Conservation (phyloP, 768 basidiomycete genomes). For the Termitomyces sp. region DNA sequence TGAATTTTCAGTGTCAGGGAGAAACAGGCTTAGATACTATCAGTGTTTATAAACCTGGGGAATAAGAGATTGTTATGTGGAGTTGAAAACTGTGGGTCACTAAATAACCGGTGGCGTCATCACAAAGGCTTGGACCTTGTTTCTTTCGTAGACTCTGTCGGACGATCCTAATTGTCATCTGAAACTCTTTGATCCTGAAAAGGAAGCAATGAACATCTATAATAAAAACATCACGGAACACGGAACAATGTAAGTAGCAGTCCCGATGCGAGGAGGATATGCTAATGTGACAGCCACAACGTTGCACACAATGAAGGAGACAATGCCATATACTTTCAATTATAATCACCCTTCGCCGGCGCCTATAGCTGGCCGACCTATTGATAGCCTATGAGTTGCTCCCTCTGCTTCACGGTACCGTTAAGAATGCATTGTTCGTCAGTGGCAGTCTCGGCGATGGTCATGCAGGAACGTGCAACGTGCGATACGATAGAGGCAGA, state of each 20-base stretch:
- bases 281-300: background rate
- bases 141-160: background rate
- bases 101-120: background rate
- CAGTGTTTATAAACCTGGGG: background rate
- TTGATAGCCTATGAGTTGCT: conserved; percentile 45
- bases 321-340: background rate
- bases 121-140: background rate
- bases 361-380: conserved; percentile 63
- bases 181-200: background rate
- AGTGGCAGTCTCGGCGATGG: conserved; percentile 94
- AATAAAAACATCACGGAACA: background rate
- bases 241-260: background rate
- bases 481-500: conserved; percentile 89
- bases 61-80: background rate
- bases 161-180: background rate
- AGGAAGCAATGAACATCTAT: background rate
- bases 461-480: conserved; percentile 87
- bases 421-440: conserved; percentile 95
- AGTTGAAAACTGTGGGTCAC: background rate
- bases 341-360: background rate
- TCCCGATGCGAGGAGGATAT: background rate
- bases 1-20: background rate
- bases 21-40: background rate
- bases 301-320: background rate
- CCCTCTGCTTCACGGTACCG: conserved; percentile 82